These are phyloP conservation scores for Lactarius deliciosus DNA, from an alignment of 768 basidiomycete species.

Conservation along the genomic window DNA sequence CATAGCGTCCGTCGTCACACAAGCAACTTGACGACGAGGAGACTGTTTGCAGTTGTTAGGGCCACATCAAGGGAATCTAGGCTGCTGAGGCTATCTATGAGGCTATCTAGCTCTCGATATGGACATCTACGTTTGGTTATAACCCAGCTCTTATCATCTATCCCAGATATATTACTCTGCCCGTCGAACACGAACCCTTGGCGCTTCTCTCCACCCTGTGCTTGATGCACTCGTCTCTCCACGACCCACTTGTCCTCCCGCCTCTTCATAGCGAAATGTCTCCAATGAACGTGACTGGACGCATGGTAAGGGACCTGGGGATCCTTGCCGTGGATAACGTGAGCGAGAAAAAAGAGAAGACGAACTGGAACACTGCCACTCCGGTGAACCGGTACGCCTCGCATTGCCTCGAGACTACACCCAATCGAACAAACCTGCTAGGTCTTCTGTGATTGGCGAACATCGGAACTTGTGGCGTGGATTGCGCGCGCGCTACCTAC, in stretches of 20 bases:
- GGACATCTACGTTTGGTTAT: background rate
- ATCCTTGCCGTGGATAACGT: background rate
- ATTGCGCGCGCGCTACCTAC: background rate
- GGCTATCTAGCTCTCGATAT: background rate
- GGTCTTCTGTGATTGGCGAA: background rate
- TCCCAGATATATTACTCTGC: no score
- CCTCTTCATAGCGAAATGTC: conserved; percentile 34
- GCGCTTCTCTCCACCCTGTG: background rate
- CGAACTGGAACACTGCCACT: conserved; percentile 54
- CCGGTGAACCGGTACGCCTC: conserved; percentile 71
- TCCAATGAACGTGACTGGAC: conserved; percentile 58
- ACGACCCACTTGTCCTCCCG: conserved; percentile 43
- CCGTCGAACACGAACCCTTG: background rate
- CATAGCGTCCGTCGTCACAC: conserved; percentile 11
- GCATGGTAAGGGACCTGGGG: conserved; percentile 63
- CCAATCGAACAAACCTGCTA: conserved; percentile 43
- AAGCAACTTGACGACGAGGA: no score
- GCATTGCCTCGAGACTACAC: conserved; percentile 74
- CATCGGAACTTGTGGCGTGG: background rate
- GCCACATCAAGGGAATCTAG: background rate
- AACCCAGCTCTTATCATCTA: no score
- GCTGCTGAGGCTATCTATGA: background rate
- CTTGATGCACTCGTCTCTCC: conserved; percentile 29
- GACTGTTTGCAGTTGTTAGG: conserved; percentile 14
- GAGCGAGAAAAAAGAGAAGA: conserved; percentile 21